Evolutionary conservation across 352 stramenopile species (phyloP), one percentile per base, ranked within the genome.

Genomic region (Pythium biforme): DNA sequence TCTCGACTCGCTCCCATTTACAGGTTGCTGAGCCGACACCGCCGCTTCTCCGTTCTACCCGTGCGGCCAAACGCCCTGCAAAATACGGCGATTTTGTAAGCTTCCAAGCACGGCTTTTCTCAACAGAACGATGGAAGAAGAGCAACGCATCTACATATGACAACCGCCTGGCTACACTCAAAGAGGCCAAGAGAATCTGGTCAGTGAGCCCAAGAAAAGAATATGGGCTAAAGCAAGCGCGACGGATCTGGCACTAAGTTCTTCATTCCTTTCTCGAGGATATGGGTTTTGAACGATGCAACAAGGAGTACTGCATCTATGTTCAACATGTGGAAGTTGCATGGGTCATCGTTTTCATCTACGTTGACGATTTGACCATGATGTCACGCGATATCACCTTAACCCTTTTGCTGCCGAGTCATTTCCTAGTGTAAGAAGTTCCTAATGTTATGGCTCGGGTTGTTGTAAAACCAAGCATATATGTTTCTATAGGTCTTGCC

Each of bases 281-380:
- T 2, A 50, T 45, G 29, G 40, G 54, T 52, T 51, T 60, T 55
- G 41, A 20, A 53, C 59, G 59, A 20, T 74, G 59, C 33, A 66
- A 66, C 53, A 72, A 74, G 57, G 49, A 62, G 46, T 74, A 59
- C 59, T 71, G 55, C 48, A 61, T 71, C 47, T 71, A 64, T 25
- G 60, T 64, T 19, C 29, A 40, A 73, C 69, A 74, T 55, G 52
- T 71, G 56, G 63, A 55, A 72, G 57, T 56, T 50, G 31, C 72
- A 62, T 69, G 56, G 51, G 26, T 72, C 20, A 69, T 72, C 50
- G 43, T 70, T 4, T 54, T 65, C 34, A 59, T 74, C 27, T 77
- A 71, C 54, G 59, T 72, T 23, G 70, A 74, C 57, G 62, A 70
- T 41, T 45, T 74, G 1, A 68, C 66, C 15, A 68, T 77, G n/a